Percentiles rank a stretch among this genome's conserved stretches.
Conservation (phyloP, 331 rosid species). For the Erythrophleum ivorense region DNA sequence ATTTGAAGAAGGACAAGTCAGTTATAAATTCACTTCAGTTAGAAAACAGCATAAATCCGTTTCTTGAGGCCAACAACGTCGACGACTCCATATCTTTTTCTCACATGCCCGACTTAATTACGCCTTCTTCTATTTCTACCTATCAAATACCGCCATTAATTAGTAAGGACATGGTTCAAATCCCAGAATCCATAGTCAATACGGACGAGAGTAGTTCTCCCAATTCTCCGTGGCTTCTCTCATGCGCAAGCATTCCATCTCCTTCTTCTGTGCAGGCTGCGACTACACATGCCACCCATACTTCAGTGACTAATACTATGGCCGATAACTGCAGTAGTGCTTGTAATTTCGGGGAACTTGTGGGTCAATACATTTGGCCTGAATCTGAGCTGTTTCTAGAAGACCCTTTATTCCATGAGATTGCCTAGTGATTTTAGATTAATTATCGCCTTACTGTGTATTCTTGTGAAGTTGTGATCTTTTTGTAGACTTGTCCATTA, state of each 20-base stretch:
- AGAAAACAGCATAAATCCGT: neutral
- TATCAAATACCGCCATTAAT: constrained; percentile 21
- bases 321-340: constrained; percentile 47
- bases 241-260: constrained; percentile 51
- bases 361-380: constrained; percentile 56
- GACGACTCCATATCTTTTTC: constrained; percentile 52
- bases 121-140: constrained; percentile 39
- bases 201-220: constrained; percentile 42
- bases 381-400: constrained; percentile 65
- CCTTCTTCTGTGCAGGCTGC: constrained; percentile 49
- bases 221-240: constrained; percentile 54
- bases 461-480: neutral
- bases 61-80: constrained; percentile 11
- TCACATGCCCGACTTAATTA: constrained; percentile 59
- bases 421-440: constrained; percentile 37
- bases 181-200: neutral
- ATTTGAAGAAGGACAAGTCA: neutral
- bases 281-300: neutral
- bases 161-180: neutral
- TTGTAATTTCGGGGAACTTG: constrained; percentile 52
- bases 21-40: neutral
- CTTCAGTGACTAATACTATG: constrained; percentile 35
- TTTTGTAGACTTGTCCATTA: constrained; percentile 22
- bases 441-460: neutral
- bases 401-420: constrained; percentile 55